Percentiles rank a stretch among this genome's conserved stretches.
Conservation (phyloP, 257 asterid genomes). For the Striga asiatica region DNA sequence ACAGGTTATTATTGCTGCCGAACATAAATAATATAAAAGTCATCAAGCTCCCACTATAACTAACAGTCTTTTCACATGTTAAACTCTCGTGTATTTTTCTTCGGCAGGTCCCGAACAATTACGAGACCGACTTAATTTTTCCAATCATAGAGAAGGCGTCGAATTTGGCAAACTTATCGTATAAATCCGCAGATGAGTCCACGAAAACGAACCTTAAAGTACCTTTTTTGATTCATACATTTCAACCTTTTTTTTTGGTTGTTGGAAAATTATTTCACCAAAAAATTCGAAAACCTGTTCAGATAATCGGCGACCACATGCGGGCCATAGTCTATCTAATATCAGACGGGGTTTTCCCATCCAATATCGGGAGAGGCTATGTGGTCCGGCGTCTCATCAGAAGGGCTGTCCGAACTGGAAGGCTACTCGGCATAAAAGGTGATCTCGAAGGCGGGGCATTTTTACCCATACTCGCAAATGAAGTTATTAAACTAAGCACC, state of each 20-base stretch:
- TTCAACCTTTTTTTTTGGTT: slow-evolving; percentile 4
- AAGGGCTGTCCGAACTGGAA: slow-evolving; percentile 78
- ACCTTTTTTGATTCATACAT: slow-evolving; percentile 9
- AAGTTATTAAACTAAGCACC: slow-evolving; percentile 60
- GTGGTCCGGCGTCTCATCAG: slow-evolving; percentile 91
- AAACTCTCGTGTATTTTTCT: slow-evolving; percentile 12
- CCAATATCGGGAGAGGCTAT: slow-evolving; percentile 92
- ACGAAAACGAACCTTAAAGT: slow-evolving; percentile 71
- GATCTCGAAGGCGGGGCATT: slow-evolving; percentile 78
- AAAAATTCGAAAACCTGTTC: no score
- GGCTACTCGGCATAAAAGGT: slow-evolving; percentile 79
- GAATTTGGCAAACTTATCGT: slow-evolving; percentile 57
- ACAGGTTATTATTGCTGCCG: slow-evolving; percentile 27
- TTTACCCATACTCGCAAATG: slow-evolving; percentile 67
- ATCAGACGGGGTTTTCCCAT: slow-evolving; percentile 91
- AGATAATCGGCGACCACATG: slow-evolving; percentile 94
- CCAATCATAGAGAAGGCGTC: slow-evolving; percentile 87
- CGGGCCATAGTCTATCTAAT: slow-evolving; percentile 90
- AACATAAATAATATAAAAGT: neutral
- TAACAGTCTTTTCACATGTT: neutral
- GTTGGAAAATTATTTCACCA: slow-evolving; percentile 10
- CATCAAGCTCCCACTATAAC: neutral
- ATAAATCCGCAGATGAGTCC: slow-evolving; percentile 52
- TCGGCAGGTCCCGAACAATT: slow-evolving; percentile 83
- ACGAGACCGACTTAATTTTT: slow-evolving; percentile 79